A percentile compares a stretch with the other conserved stretches of the same genome.
Evolutionary conservation across 2,329 filamentous ascomycete genomes (phyloP).

Genomic region (Xylaria hypoxylon): DNA sequence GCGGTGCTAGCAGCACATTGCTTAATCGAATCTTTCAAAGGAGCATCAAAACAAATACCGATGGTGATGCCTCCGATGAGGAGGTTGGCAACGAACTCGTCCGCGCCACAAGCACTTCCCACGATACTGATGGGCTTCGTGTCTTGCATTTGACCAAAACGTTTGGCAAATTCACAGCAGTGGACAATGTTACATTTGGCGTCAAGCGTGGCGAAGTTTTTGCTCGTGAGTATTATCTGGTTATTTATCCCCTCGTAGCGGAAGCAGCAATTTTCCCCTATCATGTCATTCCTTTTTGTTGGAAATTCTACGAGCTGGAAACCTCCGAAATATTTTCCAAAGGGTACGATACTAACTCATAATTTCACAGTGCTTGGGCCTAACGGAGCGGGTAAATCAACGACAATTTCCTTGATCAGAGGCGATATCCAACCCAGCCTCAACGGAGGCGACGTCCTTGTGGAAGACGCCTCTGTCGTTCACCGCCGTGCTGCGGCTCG

Average conservation of each 20-base stretch:
- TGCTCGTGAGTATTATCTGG: slow-evolving; percentile 58
- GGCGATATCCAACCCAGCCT: slow-evolving; percentile 83
- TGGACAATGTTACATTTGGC: slow-evolving; percentile 89
- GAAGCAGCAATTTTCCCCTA: neutral
- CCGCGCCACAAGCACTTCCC: slow-evolving; percentile 67
- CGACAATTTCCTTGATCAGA: slow-evolving; percentile 87
- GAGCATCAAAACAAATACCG: slow-evolving; percentile 45
- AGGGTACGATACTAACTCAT: slow-evolving; percentile 8
- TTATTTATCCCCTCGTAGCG: neutral
- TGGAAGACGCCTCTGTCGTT: slow-evolving; percentile 82
- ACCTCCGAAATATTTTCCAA: neutral
- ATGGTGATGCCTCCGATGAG: slow-evolving; percentile 58
- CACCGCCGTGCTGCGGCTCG: slow-evolving; percentile 78
- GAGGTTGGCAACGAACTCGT: slow-evolving; percentile 74
- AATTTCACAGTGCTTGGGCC: slow-evolving; percentile 74
- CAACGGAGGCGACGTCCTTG: slow-evolving; percentile 80
- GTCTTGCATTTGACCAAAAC: slow-evolving; percentile 83
- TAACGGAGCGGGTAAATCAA: slow-evolving; percentile 92
- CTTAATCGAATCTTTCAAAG: slow-evolving; percentile 53
- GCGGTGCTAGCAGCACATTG: slow-evolving; percentile 71
- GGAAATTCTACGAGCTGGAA: neutral
- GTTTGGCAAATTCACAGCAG: slow-evolving; percentile 80
- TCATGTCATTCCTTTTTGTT: neutral
- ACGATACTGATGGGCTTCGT: slow-evolving; percentile 73
- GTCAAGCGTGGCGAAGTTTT: slow-evolving; percentile 86